Evolutionary conservation across 495 filamentous ascomycete species (phyloP), one percentile per base, ranked within the genome.

Genomic region (Aspergillus taichungensis): DNA sequence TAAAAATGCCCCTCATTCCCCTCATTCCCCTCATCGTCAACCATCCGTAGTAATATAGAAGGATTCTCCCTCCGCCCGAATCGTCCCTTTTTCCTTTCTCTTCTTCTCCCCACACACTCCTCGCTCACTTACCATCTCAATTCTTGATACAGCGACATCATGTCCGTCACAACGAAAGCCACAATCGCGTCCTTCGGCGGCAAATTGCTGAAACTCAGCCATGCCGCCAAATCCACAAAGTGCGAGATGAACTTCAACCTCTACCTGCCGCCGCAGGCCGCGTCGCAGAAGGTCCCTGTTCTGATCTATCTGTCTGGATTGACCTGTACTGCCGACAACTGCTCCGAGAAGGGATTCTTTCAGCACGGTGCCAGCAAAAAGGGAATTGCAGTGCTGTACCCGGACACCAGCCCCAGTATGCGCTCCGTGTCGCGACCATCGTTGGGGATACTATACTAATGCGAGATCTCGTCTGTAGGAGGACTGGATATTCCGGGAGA

Each of bases 241-340:
- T 82, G 77, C 64, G 75, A 82, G 40, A 85, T 85, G 81, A 63
- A 57, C 39, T 75, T 84, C 65, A 84, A 85, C 64, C 72, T 85
- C 47, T 84, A 79, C 59, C 66, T 85, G 8, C 81, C 81, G 10
- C 78, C 79, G 0, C 68, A 80, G 56, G 77, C 77, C 29, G 44
- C 58, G 8, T 46, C 70, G 13, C 53, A 69, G 42, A 87, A 84
- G 55, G 78, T 86, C 9, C 94, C 92, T 27, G 76, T 97, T 2
- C 70, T 98, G n/a, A 80, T 97, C 64, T 98, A 92, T 66, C 82
- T 98, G 49, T 88, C 91, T 11, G 92, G 92, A 27, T 69, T 98
- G 32, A 97, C 94, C 47, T 98, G 92, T 72, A 90, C 90, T 0
- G 88, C 85, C 11, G 89, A 97, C 50, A 98, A 98, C 70, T 88